Percentiles rank a stretch among this genome's conserved stretches.
These are phyloP conservation scores for Candolleomyces efflorescens DNA, from an alignment of 768 basidiomycete genomes.

Conservation along the genomic window DNA sequence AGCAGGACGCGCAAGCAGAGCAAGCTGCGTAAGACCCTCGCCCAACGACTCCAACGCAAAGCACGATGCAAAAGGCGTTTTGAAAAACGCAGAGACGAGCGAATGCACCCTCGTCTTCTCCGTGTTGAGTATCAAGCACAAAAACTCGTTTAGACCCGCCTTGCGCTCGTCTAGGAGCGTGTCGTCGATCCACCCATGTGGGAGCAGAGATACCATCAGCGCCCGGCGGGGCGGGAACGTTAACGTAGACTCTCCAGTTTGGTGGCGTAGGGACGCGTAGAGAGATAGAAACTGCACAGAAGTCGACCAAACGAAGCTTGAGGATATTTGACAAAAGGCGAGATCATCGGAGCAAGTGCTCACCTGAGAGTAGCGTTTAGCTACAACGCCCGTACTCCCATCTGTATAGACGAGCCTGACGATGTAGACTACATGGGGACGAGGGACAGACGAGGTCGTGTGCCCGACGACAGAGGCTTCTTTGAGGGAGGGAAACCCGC, in stretches of 20 bases:
- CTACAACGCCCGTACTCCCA: constrained; percentile 26
- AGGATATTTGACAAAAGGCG: neutral
- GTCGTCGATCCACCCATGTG: constrained; percentile 52
- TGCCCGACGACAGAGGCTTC: constrained; percentile 30
- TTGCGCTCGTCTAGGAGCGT: constrained; percentile 49
- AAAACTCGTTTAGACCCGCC: constrained; percentile 39
- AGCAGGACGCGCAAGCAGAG: constrained; percentile 1
- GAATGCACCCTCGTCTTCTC: constrained; percentile 30
- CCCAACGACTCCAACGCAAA: constrained; percentile 36
- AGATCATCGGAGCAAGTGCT: neutral
- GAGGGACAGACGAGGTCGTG: constrained; percentile 42
- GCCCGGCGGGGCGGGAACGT: constrained; percentile 49
- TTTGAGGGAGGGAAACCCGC: neutral
- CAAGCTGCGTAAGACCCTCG: constrained; percentile 15
- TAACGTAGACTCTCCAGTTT: constrained; percentile 16
- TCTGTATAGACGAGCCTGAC: constrained; percentile 28
- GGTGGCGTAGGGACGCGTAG: constrained; percentile 30
- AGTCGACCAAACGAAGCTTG: neutral
- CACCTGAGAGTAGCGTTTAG: constrained; percentile 46
- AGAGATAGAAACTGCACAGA: constrained; percentile 30
- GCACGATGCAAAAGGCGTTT: constrained; percentile 33
- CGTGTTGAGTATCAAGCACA: constrained; percentile 33
- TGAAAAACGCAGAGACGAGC: constrained; percentile 35
- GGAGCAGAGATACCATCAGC: constrained; percentile 43
- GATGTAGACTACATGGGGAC: constrained; percentile 44